Evolutionary conservation across 768 basidiomycete species (phyloP).

Genomic region (Tricholomella constricta): DNA sequence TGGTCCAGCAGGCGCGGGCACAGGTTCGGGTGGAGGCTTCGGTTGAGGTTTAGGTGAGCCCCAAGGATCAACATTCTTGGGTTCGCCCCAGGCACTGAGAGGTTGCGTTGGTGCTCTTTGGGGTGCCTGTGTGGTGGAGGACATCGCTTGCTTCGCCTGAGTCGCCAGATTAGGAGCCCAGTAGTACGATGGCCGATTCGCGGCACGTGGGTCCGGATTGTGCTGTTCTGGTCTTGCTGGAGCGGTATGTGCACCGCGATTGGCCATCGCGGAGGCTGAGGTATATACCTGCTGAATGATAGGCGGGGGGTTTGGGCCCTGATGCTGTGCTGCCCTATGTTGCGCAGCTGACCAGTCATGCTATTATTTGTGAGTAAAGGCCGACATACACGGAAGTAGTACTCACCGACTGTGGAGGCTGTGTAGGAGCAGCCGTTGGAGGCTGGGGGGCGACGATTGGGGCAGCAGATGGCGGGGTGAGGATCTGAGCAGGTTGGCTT

Average conservation of each 20-base stretch:
- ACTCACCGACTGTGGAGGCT: conserved; percentile 8
- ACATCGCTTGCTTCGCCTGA: conserved; percentile 7
- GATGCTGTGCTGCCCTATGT: conserved; percentile 15
- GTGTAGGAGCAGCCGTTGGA: conserved; percentile 14
- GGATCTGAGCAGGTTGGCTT: conserved; percentile 10
- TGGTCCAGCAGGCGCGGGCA: not conserved
- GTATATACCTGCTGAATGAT: conserved; percentile 6
- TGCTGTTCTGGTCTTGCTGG: conserved; percentile 6
- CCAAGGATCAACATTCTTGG: conserved; percentile 24
- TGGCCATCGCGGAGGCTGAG: conserved; percentile 21
- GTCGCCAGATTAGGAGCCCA: conserved; percentile 16
- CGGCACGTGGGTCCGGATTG: conserved; percentile 1
- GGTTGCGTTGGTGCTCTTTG: conserved; percentile 10
- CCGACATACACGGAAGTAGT: conserved; percentile 6
- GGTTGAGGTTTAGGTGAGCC: conserved; percentile 18
- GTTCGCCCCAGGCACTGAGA: conserved; percentile 20
- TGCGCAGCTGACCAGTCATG: conserved; percentile 24
- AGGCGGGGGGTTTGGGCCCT: conserved; percentile 10
- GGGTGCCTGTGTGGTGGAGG: conserved; percentile 10
- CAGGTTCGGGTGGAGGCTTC: not conserved
- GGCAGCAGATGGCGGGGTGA: conserved; percentile 2
- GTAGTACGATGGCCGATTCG: conserved; percentile 13
- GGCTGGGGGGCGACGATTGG: conserved; percentile 7
- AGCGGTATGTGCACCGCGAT: conserved; percentile 11
- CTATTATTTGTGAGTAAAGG: conserved; percentile 4